phyloP scores from a whole-genome alignment of 225 moss, liverwort and hornwort species.

The Physcomitrium patens region DNA sequence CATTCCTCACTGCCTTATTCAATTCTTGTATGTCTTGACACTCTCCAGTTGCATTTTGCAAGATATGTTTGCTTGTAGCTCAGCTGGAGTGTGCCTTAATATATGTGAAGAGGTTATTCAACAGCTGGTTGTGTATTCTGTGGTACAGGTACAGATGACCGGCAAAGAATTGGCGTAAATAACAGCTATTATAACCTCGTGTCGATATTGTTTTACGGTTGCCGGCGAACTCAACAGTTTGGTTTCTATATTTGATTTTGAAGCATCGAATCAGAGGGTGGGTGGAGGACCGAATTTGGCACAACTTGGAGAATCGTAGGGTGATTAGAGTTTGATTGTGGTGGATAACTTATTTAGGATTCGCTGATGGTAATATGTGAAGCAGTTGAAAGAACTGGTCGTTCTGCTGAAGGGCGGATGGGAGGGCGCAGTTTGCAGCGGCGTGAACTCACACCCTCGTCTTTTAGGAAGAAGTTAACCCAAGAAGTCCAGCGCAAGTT shows the following conservation, averaged over 20 bases:
- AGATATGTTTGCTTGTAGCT: neutral
- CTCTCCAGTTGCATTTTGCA: conserved; percentile 7
- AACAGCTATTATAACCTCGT: neutral
- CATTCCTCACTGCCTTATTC: neutral
- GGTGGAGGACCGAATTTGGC: conserved; percentile 13
- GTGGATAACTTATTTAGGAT: conserved; percentile 8
- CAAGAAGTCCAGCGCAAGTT: conserved; percentile 88
- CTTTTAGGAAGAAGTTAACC: conserved; percentile 73
- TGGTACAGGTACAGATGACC: conserved; percentile 13
- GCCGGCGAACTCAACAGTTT: neutral
- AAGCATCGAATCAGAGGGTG: conserved; percentile 1
- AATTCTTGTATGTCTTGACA: conserved; percentile 7
- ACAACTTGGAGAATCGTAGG: neutral
- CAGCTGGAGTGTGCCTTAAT: conserved; percentile 6
- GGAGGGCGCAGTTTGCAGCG: conserved; percentile 54
- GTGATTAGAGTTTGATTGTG: conserved; percentile 11
- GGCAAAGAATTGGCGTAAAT: neutral
- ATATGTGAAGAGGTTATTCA: neutral
- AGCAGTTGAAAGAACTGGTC: conserved; percentile 30
- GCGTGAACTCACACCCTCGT: conserved; percentile 65
- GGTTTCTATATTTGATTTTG: conserved; percentile 7
- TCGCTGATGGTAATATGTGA: conserved; percentile 51
- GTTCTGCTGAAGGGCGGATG: conserved; percentile 38
- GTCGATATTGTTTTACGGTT: conserved; percentile 9
- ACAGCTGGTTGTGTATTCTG: conserved; percentile 4